phyloP scores from a whole-genome alignment of 331 rosid genomes.

The Pyracantha coccinea region DNA sequence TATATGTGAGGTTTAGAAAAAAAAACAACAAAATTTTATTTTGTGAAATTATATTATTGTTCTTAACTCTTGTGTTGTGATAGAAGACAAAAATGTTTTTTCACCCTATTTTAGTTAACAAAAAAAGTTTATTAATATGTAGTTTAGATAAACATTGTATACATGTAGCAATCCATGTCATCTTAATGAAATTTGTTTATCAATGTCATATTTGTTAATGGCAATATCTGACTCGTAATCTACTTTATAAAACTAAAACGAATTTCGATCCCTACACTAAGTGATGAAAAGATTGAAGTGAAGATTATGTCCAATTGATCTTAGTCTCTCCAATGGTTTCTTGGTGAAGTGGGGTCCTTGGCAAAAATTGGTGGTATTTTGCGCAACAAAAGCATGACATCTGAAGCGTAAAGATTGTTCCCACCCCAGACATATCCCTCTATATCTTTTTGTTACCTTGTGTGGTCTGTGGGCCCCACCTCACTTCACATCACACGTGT shows the following conservation, averaged over 20 bases:
- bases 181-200: neutral
- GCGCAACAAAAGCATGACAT: constrained; percentile 34
- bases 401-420: constrained; percentile 16
- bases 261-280: neutral
- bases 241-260: too few species aligned
- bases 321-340: neutral
- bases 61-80: too few species aligned
- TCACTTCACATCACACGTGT: constrained; percentile 35
- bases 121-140: too few species aligned
- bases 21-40: too few species aligned
- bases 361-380: constrained; percentile 18
- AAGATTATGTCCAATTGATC: neutral
- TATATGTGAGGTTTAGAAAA: too few species aligned
- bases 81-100: too few species aligned
- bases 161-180: neutral
- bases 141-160: neutral
- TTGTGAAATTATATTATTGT: too few species aligned
- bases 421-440: constrained; percentile 20
- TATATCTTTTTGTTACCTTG: neutral
- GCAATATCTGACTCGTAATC: too few species aligned
- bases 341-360: neutral
- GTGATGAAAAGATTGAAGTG: neutral
- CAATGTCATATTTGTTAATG: neutral
- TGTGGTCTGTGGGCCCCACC: constrained; percentile 28
- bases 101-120: too few species aligned